Evolutionary conservation across 306 rosid genomes (phyloP).

Genomic region (Begonia fuchsioides): DNA sequence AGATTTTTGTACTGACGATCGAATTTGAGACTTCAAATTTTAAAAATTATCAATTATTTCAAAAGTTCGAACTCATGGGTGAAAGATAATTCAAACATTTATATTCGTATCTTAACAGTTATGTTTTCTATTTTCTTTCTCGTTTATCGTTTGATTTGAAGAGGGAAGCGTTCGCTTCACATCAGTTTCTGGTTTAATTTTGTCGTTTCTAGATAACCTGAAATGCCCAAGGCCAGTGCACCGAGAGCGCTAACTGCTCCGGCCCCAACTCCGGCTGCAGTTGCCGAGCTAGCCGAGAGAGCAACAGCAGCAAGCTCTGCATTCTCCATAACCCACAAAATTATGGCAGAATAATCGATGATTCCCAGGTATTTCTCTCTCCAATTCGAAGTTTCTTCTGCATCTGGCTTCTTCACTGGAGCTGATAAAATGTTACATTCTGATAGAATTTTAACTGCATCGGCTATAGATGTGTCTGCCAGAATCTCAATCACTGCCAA

Average conservation of each 20-base stretch:
- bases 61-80: too few species aligned
- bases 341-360: slow-evolving; percentile 65
- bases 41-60: too few species aligned
- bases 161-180: too few species aligned
- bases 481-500: slow-evolving; percentile 62
- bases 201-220: too few species aligned
- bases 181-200: too few species aligned
- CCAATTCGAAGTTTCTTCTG: slow-evolving; percentile 46
- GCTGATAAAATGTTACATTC: slow-evolving; percentile 78
- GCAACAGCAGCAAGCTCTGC: slow-evolving; percentile 84
- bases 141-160: too few species aligned
- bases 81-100: too few species aligned
- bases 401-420: slow-evolving; percentile 50
- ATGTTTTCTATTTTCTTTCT: too few species aligned
- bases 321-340: slow-evolving; percentile 87
- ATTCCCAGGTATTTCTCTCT: slow-evolving; percentile 67
- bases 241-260: slow-evolving; percentile 78
- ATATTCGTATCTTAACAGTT: too few species aligned
- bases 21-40: too few species aligned
- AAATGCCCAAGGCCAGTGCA: slow-evolving; percentile 57
- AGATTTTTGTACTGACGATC: too few species aligned
- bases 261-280: slow-evolving; percentile 76
- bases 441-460: slow-evolving; percentile 59
- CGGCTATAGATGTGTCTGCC: slow-evolving; percentile 50
- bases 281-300: slow-evolving; percentile 63